phyloP scores from a whole-genome alignment of 140 eudicot species.

The Ambrosia hybrid region DNA sequence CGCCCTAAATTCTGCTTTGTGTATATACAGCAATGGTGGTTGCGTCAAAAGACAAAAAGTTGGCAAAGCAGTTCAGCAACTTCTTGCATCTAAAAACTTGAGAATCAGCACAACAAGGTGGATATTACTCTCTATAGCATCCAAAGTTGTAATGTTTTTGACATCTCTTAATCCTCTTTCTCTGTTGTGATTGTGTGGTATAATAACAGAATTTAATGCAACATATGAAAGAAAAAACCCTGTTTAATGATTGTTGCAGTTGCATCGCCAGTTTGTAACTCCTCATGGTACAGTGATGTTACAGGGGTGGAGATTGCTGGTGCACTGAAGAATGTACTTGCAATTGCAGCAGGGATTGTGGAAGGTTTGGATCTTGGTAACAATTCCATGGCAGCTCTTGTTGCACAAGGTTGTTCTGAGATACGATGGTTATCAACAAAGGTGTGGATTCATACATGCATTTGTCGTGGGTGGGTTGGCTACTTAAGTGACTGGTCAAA shows the following conservation, averaged over 20 bases:
- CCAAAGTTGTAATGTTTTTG: neutral
- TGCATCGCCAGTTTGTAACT: no score
- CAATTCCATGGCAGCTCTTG: conserved; percentile 99
- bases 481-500: neutral
- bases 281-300: conserved; percentile 86
- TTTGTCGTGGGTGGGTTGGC: neutral
- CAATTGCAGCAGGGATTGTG: conserved; percentile 98
- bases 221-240: conserved; percentile 2
- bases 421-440: conserved; percentile 95
- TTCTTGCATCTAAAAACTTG: conserved; percentile 80
- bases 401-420: conserved; percentile 95
- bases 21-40: conserved; percentile 82
- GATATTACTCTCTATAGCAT: neutral
- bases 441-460: conserved; percentile 38
- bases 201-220: conserved; percentile 5
- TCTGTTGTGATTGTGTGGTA: no score
- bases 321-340: conserved; percentile 92
- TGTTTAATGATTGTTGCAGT: conserved; percentile 8
- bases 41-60: conserved; percentile 87
- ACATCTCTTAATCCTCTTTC: neutral
- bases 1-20: conserved; percentile 23
- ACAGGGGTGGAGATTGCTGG: conserved; percentile 99
- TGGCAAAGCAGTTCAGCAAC: conserved; percentile 94
- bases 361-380: conserved; percentile 95
- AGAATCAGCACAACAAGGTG: conserved; percentile 94